Evolutionary conservation across 805 yeast species (phyloP), one percentile per base, ranked within the genome.

Genomic region (Ogataea haglerorum): DNA sequence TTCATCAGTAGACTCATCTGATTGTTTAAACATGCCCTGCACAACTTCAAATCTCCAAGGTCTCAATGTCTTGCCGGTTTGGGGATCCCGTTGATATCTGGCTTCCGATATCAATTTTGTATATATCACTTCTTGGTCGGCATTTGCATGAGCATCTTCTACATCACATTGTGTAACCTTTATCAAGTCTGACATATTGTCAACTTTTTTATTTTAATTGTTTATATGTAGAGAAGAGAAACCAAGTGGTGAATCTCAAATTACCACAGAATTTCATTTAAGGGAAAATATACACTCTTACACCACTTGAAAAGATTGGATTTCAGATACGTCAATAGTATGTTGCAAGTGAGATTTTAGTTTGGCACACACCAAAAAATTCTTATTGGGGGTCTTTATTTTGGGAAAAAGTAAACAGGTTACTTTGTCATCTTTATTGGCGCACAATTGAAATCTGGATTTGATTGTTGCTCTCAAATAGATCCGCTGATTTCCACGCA

Each of bases 31-130:
- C 40, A 75, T 71, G 0, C 80, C 80, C 0, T 56, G 60, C 4
- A 74, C 76, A 8, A 66, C 65, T 47, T 72, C 74, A 49, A 75
- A 75, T 8, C 46, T 51, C 78, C 78, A 76, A 1, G 71, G 70
- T 36, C 56, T 59, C n/a, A 38, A 39, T 30, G 42, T 50, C 18
- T 53, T 45, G 2, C 63, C 61, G 1, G 59, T 53, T 8, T 39
- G 33, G 1, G 53, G 34, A 30, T 64, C 64, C 34, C 47, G 51
- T 32, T 56, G 47, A 8, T 23, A 10, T 27, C 46, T 43, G n/a
- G 38, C 25, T 25, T 35, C 27, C 1, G 30, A 24, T 3, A 57
- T 44, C 10, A 38, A 23, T 14, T 30, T 25, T 9, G 36, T 30
- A 41, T 50, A 61, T 1, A 37, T 23, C 3, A 13, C 42, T 17